These are phyloP conservation scores for Persicaria tinctoria DNA, from an alignment of 148 eudicot species.

Conservation along the genomic window DNA sequence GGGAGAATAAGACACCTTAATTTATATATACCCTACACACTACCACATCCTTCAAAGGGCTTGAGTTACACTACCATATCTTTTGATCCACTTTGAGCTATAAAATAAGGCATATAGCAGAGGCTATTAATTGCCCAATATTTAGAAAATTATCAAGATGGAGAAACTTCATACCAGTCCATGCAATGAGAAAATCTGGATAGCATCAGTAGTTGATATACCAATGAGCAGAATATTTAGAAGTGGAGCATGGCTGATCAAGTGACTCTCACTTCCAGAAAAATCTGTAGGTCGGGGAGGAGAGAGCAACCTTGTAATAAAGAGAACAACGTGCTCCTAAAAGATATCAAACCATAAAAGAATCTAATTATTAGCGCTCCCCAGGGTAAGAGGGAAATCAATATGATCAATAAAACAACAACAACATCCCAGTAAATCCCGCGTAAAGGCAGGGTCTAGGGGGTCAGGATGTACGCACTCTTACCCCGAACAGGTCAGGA, in stretches of 20 bases:
- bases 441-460: no score
- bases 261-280: slow-evolving; percentile 75
- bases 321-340: slow-evolving; percentile 72
- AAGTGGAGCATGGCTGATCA: slow-evolving; percentile 60
- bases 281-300: slow-evolving; percentile 62
- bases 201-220: slow-evolving; percentile 61
- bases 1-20: neutral
- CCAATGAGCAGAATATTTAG: slow-evolving; percentile 79
- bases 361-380: neutral
- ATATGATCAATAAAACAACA: neutral
- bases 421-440: no score
- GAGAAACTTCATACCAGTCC: slow-evolving; percentile 51
- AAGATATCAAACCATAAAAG: slow-evolving; percentile 1
- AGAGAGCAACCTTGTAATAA: slow-evolving; percentile 68
- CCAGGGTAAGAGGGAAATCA: neutral
- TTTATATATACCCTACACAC: neutral
- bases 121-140: neutral
- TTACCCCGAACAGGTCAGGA: no score
- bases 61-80: neutral
- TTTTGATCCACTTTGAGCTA: neutral
- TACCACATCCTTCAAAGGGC: neutral
- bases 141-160: neutral
- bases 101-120: neutral
- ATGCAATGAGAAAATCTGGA: slow-evolving; percentile 89
- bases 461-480: no score